Evolutionary conservation across 495 filamentous ascomycete species (phyloP), one percentile per base, ranked within the genome.

Genomic region (Aspergillus biplanus): DNA sequence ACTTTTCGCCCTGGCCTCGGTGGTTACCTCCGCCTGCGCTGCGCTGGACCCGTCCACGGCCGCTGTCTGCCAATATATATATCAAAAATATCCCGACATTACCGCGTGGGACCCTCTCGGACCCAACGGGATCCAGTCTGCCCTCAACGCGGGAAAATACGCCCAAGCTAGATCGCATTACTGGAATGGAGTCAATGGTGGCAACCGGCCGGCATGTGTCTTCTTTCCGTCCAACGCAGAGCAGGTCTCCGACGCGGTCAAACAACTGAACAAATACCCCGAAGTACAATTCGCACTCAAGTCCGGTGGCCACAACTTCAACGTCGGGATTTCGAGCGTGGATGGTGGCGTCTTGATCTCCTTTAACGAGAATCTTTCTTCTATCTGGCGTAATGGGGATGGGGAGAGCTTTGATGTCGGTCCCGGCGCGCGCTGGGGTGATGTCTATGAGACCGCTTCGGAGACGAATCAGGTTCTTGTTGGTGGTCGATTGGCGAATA

Each of bases 401-500:
- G 63, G 63, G 1, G 33, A 65, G 16, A 57, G 31, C 57, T 65
- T 65, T 52, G 63, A 63, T 31, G 65, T 79, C 11, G 76, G 76
- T 15, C 59, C 73, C 16, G 76, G 75, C 27, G 72, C 72, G 6
- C 68, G 64, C 52, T 76, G 75, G 75, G 65, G 65, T 16, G 67
- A 74, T 59, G 75, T 78, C 16, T 79, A 67, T 47, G 61, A 63
- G 33, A 59, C 59, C 5, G 49, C 76, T 9, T 72, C 73, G 53
- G 56, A 64, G 56, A 63, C 60, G 32, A 67, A 72, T 42, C 65
- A 75, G n/a, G 67, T 74, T 18, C 64, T 73, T 35, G 71, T 73
- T 27, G 75, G 75, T 32, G 75, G 73, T n/a, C 66, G 71, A 44
- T 68, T 69, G 42, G 69, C 65, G 32, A 69, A 66, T 50, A 74